Base-by-base conservation (phyloP, 2,329 filamentous ascomycete species). In the Pleoardoris graminearum region DNA sequence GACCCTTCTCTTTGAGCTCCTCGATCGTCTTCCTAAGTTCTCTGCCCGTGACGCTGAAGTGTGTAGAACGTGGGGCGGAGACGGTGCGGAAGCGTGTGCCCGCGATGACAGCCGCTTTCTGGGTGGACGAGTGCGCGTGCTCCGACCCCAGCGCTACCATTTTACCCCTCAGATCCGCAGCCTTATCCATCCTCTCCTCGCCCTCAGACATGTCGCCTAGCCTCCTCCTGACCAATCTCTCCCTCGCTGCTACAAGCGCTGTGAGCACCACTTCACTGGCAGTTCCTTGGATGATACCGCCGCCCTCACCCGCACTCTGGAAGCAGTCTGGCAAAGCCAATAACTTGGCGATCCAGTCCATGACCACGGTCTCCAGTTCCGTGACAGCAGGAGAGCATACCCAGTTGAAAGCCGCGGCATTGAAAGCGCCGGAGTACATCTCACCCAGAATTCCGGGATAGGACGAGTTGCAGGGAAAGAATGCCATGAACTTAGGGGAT, bases 391-490 rank as follows among this genome's bases (percentile, higher is more conserved):
- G 93, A 5, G 87, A 91, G 76, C 93, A 97, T 59, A 97, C 86
- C 93, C 93, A 97, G 76, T 97, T 97, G 80, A 97, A 97, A 33
- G 91, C 91, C 1, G 93, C 91, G 14, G 90, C 90, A 11, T 86
- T 94, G 75, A 97, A 92, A 6, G 91, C 88, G 4, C 90, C 87
- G 37, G 86, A 90, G 79, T 96, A 97, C 78, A 97, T 86, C 76
- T 97, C 93, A 17, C 91, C 93, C 10, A 97, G 82, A 72, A 96
- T 93, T 23, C 86, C 84, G 0, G 93, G 91, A 69, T 88, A 97
- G 30, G 88, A 90, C 48, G 87, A 86, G 21, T 85, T 86, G 44
- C 90, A 90, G 1, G 93, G 89, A 76, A 94, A 97, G 80, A 95
- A 97, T 38, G 93, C 93, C 84, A 97, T 90, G 80, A 96, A 97